These are phyloP conservation scores for Cerrena zonata DNA, from an alignment of 1,284 basidiomycete genomes.

Conservation along the genomic window DNA sequence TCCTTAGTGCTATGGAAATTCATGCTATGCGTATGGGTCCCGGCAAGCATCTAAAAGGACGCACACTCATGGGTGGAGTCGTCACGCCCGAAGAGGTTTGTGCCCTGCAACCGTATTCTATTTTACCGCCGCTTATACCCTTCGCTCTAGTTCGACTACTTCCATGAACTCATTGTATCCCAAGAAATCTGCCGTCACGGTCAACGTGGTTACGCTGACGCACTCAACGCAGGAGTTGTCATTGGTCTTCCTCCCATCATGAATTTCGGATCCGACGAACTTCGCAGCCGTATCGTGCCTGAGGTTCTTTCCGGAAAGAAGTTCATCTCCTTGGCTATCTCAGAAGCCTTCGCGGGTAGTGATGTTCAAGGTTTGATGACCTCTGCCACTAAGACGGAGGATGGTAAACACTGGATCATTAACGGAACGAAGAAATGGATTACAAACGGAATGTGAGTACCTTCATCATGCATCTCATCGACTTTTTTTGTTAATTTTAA, in stretches of 20 bases:
- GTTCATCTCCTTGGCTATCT: slow-evolving; percentile 68
- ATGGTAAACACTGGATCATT: slow-evolving; percentile 81
- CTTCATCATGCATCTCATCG: no score
- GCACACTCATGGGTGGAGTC: slow-evolving; percentile 72
- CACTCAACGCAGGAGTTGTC: slow-evolving; percentile 46
- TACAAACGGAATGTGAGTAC: slow-evolving; percentile 66
- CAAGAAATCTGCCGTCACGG: slow-evolving; percentile 33
- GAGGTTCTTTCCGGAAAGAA: slow-evolving; percentile 72
- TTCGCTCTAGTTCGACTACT: slow-evolving; percentile 55
- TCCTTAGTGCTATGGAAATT: slow-evolving; percentile 55
- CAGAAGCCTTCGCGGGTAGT: slow-evolving; percentile 79
- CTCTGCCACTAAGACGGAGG: slow-evolving; percentile 74
- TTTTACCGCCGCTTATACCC: slow-evolving; percentile 4
- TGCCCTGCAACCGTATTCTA: not conserved
- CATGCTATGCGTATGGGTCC: slow-evolving; percentile 89
- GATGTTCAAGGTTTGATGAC: slow-evolving; percentile 81
- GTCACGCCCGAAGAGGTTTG: slow-evolving; percentile 75
- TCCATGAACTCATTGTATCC: slow-evolving; percentile 51
- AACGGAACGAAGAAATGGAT: slow-evolving; percentile 86
- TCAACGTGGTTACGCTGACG: slow-evolving; percentile 29
- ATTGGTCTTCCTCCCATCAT: slow-evolving; percentile 78
- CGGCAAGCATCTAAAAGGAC: slow-evolving; percentile 79
- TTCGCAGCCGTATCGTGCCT: slow-evolving; percentile 75
- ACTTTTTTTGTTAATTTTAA: not conserved
- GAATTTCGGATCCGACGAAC: slow-evolving; percentile 74